A percentile compares a stretch with the other conserved stretches of the same genome.
Evolutionary conservation across 371 early-diverging fungal species (phyloP).

Genomic region (Amoeboaphelidium protococcarum): DNA sequence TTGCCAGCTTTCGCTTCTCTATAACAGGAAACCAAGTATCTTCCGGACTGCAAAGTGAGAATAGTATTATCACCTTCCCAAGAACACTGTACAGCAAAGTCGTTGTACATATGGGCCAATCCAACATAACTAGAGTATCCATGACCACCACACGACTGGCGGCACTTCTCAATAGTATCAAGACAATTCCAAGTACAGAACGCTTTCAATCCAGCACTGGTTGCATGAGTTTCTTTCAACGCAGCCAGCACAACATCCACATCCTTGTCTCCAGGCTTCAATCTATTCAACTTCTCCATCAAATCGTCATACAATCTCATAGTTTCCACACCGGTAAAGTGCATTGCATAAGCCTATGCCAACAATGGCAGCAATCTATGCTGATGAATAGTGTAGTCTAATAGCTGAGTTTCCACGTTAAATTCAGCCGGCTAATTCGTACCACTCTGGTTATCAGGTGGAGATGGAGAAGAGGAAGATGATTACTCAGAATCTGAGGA

Average conservation of each 20-base stretch:
- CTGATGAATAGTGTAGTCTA: constrained; percentile 78
- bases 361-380: constrained; percentile 66
- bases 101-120: constrained; percentile 50
- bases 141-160: constrained; percentile 71
- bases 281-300: constrained; percentile 36
- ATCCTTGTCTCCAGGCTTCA: constrained; percentile 33
- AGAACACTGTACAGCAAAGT: constrained; percentile 78
- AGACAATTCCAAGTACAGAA: constrained; percentile 76
- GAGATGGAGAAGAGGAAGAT: background rate
- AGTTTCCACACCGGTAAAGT: constrained; percentile 62
- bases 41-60: constrained; percentile 60
- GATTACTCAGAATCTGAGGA: constrained; percentile 19
- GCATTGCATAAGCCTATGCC: constrained; percentile 70
- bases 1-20: constrained; percentile 45
- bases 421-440: too few relatives aligned
- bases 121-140: constrained; percentile 79
- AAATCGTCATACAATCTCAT: constrained; percentile 39
- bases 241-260: constrained; percentile 34
- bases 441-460: constrained; percentile 5
- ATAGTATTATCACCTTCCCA: constrained; percentile 73
- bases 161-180: constrained; percentile 60
- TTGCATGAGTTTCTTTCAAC: constrained; percentile 73
- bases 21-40: constrained; percentile 56
- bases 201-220: constrained; percentile 76
- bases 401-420: constrained; percentile 60